phyloP scores from a whole-genome alignment of 768 basidiomycete species.

The Tulasnella sp. region DNA sequence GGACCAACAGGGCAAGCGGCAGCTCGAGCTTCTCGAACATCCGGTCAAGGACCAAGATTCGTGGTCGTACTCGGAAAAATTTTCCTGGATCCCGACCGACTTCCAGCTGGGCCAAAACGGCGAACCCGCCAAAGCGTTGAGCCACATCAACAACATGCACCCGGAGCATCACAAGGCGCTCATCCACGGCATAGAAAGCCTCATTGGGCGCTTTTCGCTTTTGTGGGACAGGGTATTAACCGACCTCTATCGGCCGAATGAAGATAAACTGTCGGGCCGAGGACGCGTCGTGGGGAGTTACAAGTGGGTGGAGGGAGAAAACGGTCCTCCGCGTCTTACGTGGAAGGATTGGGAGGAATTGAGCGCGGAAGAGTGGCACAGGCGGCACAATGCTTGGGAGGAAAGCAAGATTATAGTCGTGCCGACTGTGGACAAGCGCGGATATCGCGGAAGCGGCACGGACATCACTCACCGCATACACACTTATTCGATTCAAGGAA shows the following conservation, averaged over 20 bases:
- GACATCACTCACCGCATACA: not conserved
- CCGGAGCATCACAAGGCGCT: conserved; percentile 16
- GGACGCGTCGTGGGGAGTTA: not conserved
- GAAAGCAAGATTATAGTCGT: not conserved
- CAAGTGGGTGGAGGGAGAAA: not conserved
- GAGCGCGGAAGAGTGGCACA: not conserved
- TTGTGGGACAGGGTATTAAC: conserved; percentile 23
- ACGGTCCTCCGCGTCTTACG: not conserved
- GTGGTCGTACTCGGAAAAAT: not conserved
- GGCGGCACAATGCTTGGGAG: conserved; percentile 11
- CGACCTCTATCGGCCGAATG: not conserved
- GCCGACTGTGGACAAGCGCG: not conserved
- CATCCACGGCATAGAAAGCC: conserved; percentile 7
- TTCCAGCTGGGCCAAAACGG: conserved; percentile 14
- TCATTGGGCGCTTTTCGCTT: conserved; percentile 11
- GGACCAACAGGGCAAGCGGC: not conserved
- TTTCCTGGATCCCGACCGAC: conserved; percentile 24
- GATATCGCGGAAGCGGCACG: not conserved
- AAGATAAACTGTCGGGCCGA: not conserved
- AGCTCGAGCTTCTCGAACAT: not conserved
- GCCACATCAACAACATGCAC: conserved; percentile 28
- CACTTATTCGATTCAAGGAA: conserved; percentile 19
- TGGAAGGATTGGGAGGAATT: not conserved
- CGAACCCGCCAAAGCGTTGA: conserved; percentile 6
- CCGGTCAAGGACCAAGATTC: not conserved